Evolutionary conservation across 345 rosid species (phyloP), one percentile per base, ranked within the genome.

Genomic region (Triadica sebifera): DNA sequence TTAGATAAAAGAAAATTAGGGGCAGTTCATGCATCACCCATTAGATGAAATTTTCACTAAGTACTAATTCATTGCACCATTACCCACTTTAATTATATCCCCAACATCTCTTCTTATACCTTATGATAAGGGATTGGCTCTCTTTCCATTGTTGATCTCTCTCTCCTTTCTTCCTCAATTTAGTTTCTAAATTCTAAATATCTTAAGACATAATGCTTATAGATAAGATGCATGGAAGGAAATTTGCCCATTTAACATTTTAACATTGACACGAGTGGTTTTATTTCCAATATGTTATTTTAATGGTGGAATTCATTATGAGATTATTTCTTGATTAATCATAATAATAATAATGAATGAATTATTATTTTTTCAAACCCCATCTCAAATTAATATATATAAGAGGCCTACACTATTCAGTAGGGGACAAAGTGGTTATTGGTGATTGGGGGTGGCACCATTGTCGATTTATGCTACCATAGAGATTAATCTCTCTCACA

Each of bases 61-160:
- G 29, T 34, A 2, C 6, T 12, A 22, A 47, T 67, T 47, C 70
- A 67, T n/a, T 67, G 55, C 55, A 67, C 38, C 55, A 46, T 66
- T 6, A 66, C 7, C 0, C 69, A 65, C 53, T 43, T 46, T 52
- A 12, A 51, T 43, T 65, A 3, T 22, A 20, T 65, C 51, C 69
- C 51, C 68, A 65, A 39, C 51, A 41, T 43, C 53, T n/a, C 37
- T 67, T 67, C 55, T 47, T 67, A 67, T 8, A 34, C 41, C 70
- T n/a, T 8, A 46, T 47, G 15, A 24, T 25, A 47, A 67, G 70
- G 57, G 70, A 67, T 67, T 47, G 70, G 70, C 70, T 67, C 70
- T 67, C 56, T 67, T 67, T 46, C 56, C 70, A 47, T 45, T 34
- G n/a, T 47, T 47, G 55, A 25, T 67, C 12, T 47, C 19, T 47